phyloP scores from a whole-genome alignment of 139 green algal genomes.

The Desmodesmus armatus region DNA sequence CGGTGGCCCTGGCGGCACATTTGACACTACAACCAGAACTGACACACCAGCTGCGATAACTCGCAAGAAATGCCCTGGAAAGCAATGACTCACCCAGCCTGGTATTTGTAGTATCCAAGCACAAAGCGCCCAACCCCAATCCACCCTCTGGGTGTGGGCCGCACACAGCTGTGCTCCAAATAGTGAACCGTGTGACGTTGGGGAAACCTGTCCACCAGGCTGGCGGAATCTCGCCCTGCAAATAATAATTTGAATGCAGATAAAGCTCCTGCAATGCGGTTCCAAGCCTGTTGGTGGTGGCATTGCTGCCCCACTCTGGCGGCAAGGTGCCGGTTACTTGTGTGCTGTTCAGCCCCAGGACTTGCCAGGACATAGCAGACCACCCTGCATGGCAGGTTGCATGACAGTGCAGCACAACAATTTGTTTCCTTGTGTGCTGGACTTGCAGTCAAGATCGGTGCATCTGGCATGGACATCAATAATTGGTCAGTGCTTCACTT shows the following conservation, averaged over 20 bases:
- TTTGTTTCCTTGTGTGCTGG: too few relatives aligned
- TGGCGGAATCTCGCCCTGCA: too few relatives aligned
- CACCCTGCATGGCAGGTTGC: too few relatives aligned
- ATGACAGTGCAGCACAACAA: too few relatives aligned
- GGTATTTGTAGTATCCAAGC: slow-evolving; percentile 3
- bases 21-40: background rate
- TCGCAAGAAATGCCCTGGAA: background rate
- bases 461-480: too few relatives aligned
- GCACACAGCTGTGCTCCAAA: slow-evolving; percentile 17
- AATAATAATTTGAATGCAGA: too few relatives aligned
- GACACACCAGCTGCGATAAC: background rate
- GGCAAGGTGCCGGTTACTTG: background rate
- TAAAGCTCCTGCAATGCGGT: background rate
- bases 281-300: background rate
- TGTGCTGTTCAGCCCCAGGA: background rate
- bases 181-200: background rate
- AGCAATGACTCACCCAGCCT: background rate
- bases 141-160: background rate
- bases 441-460: too few relatives aligned
- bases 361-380: background rate
- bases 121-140: background rate
- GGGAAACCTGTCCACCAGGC: background rate
- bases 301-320: background rate
- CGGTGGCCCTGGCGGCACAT: too few relatives aligned
- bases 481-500: too few relatives aligned